These are phyloP conservation scores for Candida qinlingensis DNA, from an alignment of 805 yeast genomes.

Conservation along the genomic window DNA sequence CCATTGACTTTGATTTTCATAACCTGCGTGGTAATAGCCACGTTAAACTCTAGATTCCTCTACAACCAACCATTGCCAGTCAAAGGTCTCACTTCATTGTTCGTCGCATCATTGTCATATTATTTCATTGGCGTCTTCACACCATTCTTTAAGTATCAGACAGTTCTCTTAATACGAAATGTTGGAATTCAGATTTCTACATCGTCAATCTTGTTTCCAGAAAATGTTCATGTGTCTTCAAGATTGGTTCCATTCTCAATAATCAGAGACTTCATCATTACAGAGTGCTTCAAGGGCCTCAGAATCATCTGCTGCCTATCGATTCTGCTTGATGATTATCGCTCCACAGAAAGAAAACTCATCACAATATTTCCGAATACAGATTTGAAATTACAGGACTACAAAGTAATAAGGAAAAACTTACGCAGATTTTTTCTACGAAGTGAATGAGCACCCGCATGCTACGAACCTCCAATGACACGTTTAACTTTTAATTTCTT, in stretches of 20 bases:
- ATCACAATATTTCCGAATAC: conserved; percentile 8
- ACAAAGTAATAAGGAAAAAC: conserved; percentile 11
- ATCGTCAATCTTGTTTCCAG: conserved; percentile 22
- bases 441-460: too few species aligned
- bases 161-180: conserved; percentile 38
- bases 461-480: too few species aligned
- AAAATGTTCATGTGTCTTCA: conserved; percentile 9
- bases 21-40: too few species aligned
- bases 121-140: background rate
- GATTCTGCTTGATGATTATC: conserved; percentile 41
- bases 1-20: background rate
- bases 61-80: too few species aligned
- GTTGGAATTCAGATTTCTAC: conserved; percentile 43
- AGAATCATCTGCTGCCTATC: conserved; percentile 64
- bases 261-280: conserved; percentile 61
- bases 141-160: conserved; percentile 11
- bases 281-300: conserved; percentile 69
- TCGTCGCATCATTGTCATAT: background rate
- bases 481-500: too few species aligned
- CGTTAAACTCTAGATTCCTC: too few species aligned
- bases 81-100: too few species aligned
- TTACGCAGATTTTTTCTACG: background rate
- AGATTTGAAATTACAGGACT: conserved; percentile 6
- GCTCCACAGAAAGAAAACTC: background rate
- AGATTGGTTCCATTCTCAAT: conserved; percentile 51